Evolutionary conservation across 1,284 basidiomycete genomes (phyloP), one percentile per base, ranked within the genome.

Genomic region (Ustilago cynodontis): DNA sequence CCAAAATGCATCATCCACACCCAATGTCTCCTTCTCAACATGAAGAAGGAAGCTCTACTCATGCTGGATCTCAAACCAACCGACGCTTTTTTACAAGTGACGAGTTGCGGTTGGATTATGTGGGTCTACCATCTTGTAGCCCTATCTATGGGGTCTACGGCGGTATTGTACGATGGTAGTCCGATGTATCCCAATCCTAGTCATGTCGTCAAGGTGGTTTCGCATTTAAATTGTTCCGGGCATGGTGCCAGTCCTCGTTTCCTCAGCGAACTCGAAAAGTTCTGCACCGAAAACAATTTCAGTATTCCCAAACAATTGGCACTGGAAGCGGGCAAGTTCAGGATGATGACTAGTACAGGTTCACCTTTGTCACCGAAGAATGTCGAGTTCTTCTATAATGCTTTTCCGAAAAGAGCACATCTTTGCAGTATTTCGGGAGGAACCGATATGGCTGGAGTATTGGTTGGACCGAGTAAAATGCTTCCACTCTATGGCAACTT

Each of bases 1-100:
- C 86, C 86, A 20, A 87, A 87, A 73, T 78, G 79, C 20, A 87
- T 87, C 66, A 76, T 82, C 9, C 82, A 85, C 55, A 71, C 67
- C 4, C 79, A 81, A 13, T 80, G 80, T 33, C 69, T 84, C 62
- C 58, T 84, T 51, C 53, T 73, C 39, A 71, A 69, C 59, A 60
- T 71, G 59, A 79, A 74, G 45, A 77, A 77, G 41, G 77, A 79
- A 51, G 63, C 65, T 13, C 26, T 79, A 39, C 62, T 82, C 10
- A 71, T 78, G 57, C 31, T 67, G n/a, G 70, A 78, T 35, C 50
- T 80, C 16, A 71, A 78, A 60, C 77, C 82, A 22, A 53, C 68
- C 18, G 84, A 85, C 64, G n/a, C 53, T 14, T 82, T 81, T 29
- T 61, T 85, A 1, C 85, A 86, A 64, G 77, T 86, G 49, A 80